Base-by-base conservation (phyloP, 2,329 filamentous ascomycete genomes). In the Arthroderma sp. region DNA sequence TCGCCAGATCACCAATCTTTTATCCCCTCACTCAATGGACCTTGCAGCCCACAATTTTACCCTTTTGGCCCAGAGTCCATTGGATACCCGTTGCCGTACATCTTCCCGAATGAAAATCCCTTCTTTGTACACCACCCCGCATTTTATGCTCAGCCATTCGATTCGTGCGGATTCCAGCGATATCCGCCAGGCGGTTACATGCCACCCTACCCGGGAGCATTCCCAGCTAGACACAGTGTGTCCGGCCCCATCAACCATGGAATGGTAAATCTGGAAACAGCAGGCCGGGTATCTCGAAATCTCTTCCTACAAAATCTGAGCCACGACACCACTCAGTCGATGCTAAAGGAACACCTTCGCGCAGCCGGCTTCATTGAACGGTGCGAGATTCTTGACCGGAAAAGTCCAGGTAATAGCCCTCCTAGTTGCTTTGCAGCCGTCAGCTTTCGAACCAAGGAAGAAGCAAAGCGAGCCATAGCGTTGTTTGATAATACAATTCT, bases 401-500 rank as follows among this genome's bases (percentile, higher is more conserved):
- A 55, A 38, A 22, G 15, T 22, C 40, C 53, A 7, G 46, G 50
- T 7, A 47, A 51, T 22, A 53, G 51, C 10, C 39, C 49, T 32
- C 53, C 52, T 45, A 49, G 52, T 10, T 56, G 56, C 36, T 22
- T 22, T 22, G 56, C 58, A 1, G 59, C 54, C 5, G 56, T 59
- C 4, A 60, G 57, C 2, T 60, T 66, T 48, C 54, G 49, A 33
- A 58, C 49, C 6, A 48, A 53, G 8, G 63, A 66, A 1, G 61
- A 65, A 31, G 64, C 64, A 4, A 58, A 58, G 43, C 54, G 54
- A n/a, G 60, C 59, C 8, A 54, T 62, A 15, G 47, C 48, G 1
- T 52, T 57, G 40, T 59, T 61, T 43, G 60, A 66, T 47, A 62
- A 61, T 30, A 48, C 56, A 10, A 47, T 49, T 4, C 61, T 66